Conservation (phyloP, 2,329 filamentous ascomycete species). For the Colletotrichum sidae region DNA sequence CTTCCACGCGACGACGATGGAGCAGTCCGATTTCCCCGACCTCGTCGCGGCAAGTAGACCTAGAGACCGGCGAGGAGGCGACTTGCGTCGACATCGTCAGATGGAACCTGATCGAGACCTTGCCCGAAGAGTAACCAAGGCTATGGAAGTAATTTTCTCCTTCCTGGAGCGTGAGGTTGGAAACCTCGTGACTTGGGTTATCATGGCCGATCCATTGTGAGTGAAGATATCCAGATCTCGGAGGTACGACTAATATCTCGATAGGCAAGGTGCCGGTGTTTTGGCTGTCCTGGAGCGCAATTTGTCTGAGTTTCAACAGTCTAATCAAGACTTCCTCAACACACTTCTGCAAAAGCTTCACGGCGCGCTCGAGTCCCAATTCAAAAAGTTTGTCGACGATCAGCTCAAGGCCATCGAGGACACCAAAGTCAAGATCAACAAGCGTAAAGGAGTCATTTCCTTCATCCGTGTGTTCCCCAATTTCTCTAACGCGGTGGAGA, state of each 20-base stretch:
- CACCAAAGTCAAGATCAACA: conserved; percentile 98
- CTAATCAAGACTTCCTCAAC: conserved; percentile 92
- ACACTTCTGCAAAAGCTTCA: conserved; percentile 84
- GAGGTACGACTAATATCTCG: conserved; percentile 33
- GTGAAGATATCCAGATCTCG: conserved; percentile 48
- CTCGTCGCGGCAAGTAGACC: conserved; percentile 75
- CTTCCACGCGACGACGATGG: conserved; percentile 91
- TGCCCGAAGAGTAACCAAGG: conserved; percentile 84
- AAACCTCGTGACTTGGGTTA: conserved; percentile 84
- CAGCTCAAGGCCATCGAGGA: conserved; percentile 97
- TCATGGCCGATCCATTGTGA: conserved; percentile 84
- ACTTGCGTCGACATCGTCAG: conserved; percentile 78
- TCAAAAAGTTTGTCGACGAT: conserved; percentile 91
- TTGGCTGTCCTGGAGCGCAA: conserved; percentile 85
- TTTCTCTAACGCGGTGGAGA: conserved; percentile 86
- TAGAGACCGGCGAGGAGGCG: conserved; percentile 75
- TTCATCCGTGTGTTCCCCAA: conserved; percentile 95
- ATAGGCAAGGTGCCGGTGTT: conserved; percentile 88
- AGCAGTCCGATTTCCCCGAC: conserved; percentile 86
- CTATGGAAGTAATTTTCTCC: conserved; percentile 89
- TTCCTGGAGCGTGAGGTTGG: conserved; percentile 85
- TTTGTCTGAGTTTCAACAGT: conserved; percentile 82
- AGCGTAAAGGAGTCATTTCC: conserved; percentile 94
- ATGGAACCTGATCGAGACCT: conserved; percentile 91
- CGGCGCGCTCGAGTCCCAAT: conserved; percentile 77